Evolutionary conservation across 2,329 filamentous ascomycete genomes (phyloP), one percentile per base, ranked within the genome.

Genomic region (Cladophialophora chaetospira): DNA sequence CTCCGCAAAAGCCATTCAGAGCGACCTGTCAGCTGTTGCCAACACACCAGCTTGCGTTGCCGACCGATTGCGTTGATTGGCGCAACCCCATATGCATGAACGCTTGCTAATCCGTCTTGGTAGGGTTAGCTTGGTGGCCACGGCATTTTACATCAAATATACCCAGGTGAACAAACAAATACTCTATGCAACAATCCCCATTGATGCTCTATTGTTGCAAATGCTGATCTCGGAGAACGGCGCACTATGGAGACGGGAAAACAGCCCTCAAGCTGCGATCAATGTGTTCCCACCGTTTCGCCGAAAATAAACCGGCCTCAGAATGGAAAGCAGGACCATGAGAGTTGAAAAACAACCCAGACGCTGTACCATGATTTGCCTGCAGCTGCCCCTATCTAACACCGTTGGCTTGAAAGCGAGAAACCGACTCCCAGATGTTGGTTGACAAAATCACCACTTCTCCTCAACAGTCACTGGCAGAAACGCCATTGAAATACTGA

Each of bases 11-110:
- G n/a, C 17, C 10, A 51, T 25, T 31, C 44, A 38, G 48, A 29
- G 35, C 57, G 42, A 40, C 58, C 57, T 60, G 60, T 62, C 60
- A 62, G 56, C 54, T 55, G 47, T 31, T 58, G 60, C 60, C 60
- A 62, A 35, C 60, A 55, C 60, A 62, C 57, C 57, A 55, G 60
- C 53, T 35, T 53, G 42, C 44, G 33, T 55, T 55, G 43, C 60
- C 50, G 57, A 57, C 38, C 40, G 23, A 9, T 44, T 15, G 50
- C 45, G 21, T 43, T 60, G 57, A 62, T 60, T 60, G 60, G 60
- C 44, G 58, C 40, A 44, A n/a, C 21, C 33, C 17, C 31, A 33
- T 19, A 29, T 44, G 36, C 43, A 49, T 4, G 29, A 38, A 19
- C 31, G 55, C 47, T 46, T 35, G 47, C 29, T 49, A 44, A 45